Evolutionary conservation across 352 stramenopile genomes (phyloP).

Genomic region (Globisporangium middletonii): DNA sequence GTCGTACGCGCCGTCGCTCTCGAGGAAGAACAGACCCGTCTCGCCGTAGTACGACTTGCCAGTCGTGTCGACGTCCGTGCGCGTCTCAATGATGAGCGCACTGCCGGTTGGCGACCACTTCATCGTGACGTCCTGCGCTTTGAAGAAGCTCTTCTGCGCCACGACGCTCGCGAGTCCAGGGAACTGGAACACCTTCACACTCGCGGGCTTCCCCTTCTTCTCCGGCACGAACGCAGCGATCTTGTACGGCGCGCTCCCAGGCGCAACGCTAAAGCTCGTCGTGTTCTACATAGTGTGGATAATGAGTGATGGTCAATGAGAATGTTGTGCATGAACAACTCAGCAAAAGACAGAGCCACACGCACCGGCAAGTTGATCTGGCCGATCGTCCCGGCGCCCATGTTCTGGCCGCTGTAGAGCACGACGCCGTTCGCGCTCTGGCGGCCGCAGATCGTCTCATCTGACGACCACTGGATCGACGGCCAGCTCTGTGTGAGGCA

Average conservation of each 20-base stretch:
- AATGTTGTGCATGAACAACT: background rate
- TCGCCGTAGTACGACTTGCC: conserved; percentile 98
- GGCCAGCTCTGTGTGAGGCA: conserved; percentile 66
- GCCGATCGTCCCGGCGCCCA: conserved; percentile 49
- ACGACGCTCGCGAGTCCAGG: conserved; percentile 53
- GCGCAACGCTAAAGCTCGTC: conserved; percentile 80
- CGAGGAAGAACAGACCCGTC: conserved; percentile 94
- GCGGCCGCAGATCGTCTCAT: conserved; percentile 82
- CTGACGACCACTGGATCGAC: conserved; percentile 86
- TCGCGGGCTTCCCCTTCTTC: conserved; percentile 87
- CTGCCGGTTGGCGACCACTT: conserved; percentile 88
- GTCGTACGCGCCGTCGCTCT: conserved; percentile 89
- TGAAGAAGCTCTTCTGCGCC: conserved; percentile 88
- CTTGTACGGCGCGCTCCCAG: conserved; percentile 72
- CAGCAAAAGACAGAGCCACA: background rate
- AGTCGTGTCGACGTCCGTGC: conserved; percentile 89
- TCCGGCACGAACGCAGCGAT: conserved; percentile 84
- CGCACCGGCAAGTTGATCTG: conserved; percentile 69
- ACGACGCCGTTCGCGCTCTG: conserved; percentile 72
- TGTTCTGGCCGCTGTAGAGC: conserved; percentile 68
- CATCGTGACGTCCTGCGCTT: conserved; percentile 85
- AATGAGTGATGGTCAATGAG: background rate
- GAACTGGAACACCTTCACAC: conserved; percentile 83
- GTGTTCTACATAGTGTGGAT: conserved; percentile 35
- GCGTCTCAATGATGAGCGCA: conserved; percentile 87